These are phyloP conservation scores for Keithomyces neogunnii DNA, from an alignment of 2,329 filamentous ascomycete species.

Conservation along the genomic window DNA sequence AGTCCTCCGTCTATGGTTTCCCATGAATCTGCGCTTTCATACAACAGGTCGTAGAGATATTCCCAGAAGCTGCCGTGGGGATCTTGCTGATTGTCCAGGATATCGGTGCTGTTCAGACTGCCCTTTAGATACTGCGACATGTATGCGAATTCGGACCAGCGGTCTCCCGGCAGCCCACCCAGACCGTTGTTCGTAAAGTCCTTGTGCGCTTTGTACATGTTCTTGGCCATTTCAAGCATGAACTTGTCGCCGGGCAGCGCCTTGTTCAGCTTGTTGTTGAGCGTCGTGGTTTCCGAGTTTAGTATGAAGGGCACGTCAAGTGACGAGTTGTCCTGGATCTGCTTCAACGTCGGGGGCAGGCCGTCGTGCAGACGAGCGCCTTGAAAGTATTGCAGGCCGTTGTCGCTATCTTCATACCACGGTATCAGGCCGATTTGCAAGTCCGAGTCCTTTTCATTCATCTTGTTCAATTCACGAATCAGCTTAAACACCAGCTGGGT, in stretches of 20 bases:
- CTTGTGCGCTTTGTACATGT: conserved; percentile 36
- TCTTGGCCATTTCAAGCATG: conserved; percentile 27
- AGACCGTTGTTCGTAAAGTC: conserved; percentile 27
- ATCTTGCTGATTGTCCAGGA: conserved; percentile 20
- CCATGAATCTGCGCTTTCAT: conserved; percentile 17
- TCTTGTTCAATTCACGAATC: conserved; percentile 47
- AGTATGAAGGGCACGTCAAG: conserved; percentile 20
- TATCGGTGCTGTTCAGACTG: conserved; percentile 45
- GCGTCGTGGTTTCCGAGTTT: conserved; percentile 20
- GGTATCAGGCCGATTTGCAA: conserved; percentile 52
- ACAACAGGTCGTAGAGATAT: conserved; percentile 17
- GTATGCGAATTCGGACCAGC: conserved; percentile 58
- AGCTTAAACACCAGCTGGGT: conserved; percentile 59
- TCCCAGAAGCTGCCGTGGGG: conserved; percentile 37
- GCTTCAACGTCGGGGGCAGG: conserved; percentile 40
- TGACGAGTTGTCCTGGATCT: conserved; percentile 36
- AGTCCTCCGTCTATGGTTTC: conserved; percentile 5
- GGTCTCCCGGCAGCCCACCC: conserved; percentile 42
- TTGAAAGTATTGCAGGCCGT: conserved; percentile 42
- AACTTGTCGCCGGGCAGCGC: conserved; percentile 27
- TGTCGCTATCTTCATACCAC: conserved; percentile 49
- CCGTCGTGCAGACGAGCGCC: conserved; percentile 41
- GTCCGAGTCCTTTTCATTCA: conserved; percentile 43
- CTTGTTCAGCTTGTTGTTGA: conserved; percentile 28
- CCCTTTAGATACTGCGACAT: conserved; percentile 49